These are phyloP conservation scores for Mycena pura DNA, from an alignment of 768 basidiomycete species.

Conservation along the genomic window DNA sequence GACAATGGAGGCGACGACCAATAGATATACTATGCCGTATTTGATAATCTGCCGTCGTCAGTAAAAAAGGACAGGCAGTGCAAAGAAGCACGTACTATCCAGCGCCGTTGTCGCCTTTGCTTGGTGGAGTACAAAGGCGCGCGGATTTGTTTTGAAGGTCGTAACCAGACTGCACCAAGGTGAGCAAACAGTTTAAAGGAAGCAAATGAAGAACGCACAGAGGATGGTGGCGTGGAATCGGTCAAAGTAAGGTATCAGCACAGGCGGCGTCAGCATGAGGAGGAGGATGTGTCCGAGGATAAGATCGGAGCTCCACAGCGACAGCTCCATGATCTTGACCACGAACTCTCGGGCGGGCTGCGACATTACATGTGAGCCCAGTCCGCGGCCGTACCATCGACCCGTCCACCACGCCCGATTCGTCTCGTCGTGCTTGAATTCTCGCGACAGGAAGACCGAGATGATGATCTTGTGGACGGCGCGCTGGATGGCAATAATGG, in stretches of 20 bases:
- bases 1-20: conserved; percentile 72
- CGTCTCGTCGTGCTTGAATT: conserved; percentile 99
- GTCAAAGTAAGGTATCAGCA: conserved; percentile 91
- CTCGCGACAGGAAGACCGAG: conserved; percentile 91
- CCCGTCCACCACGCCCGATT: conserved; percentile 99
- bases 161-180: conserved; percentile 80
- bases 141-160: conserved; percentile 93
- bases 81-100: conserved; percentile 68
- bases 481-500: conserved; percentile 90
- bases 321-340: conserved; percentile 97
- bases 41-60: conserved; percentile 65
- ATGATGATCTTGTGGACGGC: conserved; percentile 96
- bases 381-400: conserved; percentile 93
- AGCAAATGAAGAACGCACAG: conserved; percentile 60
- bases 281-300: conserved; percentile 86
- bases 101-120: conserved; percentile 87
- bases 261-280: conserved; percentile 89
- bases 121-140: conserved; percentile 91
- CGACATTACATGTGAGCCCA: conserved; percentile 90
- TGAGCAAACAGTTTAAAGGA: conserved; percentile 22
- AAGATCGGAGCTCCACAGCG: conserved; percentile 94
- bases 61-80: conserved; percentile 3
- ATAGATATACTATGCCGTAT: conserved; percentile 81
- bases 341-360: conserved; percentile 97
- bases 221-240: conserved; percentile 89